Evolutionary conservation across 2,329 filamentous ascomycete genomes (phyloP).

Genomic region (Colletotrichum sp.): DNA sequence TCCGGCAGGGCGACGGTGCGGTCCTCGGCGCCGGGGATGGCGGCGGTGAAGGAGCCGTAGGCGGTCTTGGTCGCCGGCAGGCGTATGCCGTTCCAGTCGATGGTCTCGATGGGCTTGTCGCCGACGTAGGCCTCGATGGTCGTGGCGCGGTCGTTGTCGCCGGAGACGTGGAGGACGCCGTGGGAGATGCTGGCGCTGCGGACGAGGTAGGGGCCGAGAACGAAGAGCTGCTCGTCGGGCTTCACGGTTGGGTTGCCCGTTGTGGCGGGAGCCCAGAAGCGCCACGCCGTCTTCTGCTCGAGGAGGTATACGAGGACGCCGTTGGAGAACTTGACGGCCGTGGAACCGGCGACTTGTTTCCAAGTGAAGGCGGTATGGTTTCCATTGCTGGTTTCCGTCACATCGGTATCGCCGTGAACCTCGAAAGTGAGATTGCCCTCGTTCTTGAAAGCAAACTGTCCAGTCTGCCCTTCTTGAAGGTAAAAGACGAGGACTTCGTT

Average conservation of each 20-base stretch:
- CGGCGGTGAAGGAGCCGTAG: constrained; percentile 53
- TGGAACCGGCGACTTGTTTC: constrained; percentile 53
- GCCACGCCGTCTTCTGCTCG: constrained; percentile 70
- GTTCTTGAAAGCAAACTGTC: constrained; percentile 60
- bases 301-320: constrained; percentile 60
- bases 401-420: constrained; percentile 35
- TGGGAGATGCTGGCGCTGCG: constrained; percentile 63
- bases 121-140: constrained; percentile 59
- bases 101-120: constrained; percentile 62
- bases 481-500: constrained; percentile 71
- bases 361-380: constrained; percentile 40
- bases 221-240: constrained; percentile 57
- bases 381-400: constrained; percentile 22
- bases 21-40: constrained; percentile 45
- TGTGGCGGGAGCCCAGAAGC: constrained; percentile 68
- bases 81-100: constrained; percentile 58
- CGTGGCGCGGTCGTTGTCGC: constrained; percentile 73
- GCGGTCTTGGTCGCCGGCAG: constrained; percentile 37
- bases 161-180: constrained; percentile 64
- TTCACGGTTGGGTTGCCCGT: constrained; percentile 36
- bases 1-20: constrained; percentile 58
- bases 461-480: constrained; percentile 62
- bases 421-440: constrained; percentile 36
- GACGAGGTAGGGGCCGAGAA: constrained; percentile 69
- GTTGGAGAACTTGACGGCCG: constrained; percentile 54